A percentile compares a stretch with the other conserved stretches of the same genome.
Conservation (phyloP, 306 rosid genomes). For the Lupinus albus region DNA sequence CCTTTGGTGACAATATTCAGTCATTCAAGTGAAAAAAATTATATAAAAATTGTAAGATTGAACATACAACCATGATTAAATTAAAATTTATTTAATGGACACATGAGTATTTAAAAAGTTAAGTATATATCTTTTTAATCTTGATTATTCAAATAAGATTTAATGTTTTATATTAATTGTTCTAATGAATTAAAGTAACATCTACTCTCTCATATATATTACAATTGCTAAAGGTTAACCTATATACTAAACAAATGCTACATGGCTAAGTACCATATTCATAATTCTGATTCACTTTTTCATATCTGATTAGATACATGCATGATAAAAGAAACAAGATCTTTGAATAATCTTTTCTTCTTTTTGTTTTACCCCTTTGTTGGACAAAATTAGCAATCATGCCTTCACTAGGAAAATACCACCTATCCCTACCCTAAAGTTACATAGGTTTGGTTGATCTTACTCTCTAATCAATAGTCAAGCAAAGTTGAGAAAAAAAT, state of each 20-base stretch:
- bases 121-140: too few species aligned
- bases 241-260: background rate
- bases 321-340: constrained; percentile 26
- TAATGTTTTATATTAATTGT: too few species aligned
- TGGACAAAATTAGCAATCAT: constrained; percentile 52
- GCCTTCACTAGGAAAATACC: constrained; percentile 41
- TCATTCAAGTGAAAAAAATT: too few species aligned
- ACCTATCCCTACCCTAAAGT: constrained; percentile 43
- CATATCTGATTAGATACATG: constrained; percentile 25
- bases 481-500: background rate
- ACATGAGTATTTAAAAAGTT: too few species aligned
- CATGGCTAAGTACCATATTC: constrained; percentile 1
- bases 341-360: constrained; percentile 38
- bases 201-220: too few species aligned
- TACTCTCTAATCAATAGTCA: constrained; percentile 17
- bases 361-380: constrained; percentile 46
- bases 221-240: constrained; percentile 6
- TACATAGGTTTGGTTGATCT: constrained; percentile 19
- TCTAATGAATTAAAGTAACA: too few species aligned
- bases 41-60: too few species aligned
- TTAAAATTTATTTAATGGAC: too few species aligned
- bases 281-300: constrained; percentile 24
- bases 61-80: too few species aligned
- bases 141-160: too few species aligned
- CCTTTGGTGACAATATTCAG: too few species aligned